phyloP scores from a whole-genome alignment of 805 yeast species.

The Starmera dryadoides region DNA sequence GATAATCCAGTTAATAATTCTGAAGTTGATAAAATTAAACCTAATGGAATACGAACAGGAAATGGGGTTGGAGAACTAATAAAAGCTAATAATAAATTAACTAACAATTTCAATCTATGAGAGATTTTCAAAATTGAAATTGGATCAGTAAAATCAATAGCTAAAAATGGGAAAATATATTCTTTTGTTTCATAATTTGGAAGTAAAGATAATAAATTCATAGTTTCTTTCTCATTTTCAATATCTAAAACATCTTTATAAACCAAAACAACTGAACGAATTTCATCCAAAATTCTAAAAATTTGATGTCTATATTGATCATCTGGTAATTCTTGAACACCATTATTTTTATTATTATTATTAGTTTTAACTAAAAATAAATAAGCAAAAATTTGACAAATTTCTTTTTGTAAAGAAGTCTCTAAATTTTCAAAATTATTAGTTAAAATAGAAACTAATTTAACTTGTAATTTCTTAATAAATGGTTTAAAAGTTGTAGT shows the following conservation, averaged over 20 bases:
- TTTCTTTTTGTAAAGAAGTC: slow-evolving; percentile 27
- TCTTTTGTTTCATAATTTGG: slow-evolving; percentile 24
- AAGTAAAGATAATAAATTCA: slow-evolving; percentile 31
- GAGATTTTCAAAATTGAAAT: slow-evolving; percentile 43
- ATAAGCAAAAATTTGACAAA: slow-evolving; percentile 45
- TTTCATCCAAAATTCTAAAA: slow-evolving; percentile 40
- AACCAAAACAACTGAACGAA: slow-evolving; percentile 45
- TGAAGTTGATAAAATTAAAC: slow-evolving; percentile 40
- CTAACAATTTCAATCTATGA: slow-evolving; percentile 39
- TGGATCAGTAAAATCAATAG: slow-evolving; percentile 54
- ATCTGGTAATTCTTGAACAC: slow-evolving; percentile 29
- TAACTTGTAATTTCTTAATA: slow-evolving; percentile 52
- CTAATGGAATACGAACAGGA: slow-evolving; percentile 57
- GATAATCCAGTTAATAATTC: slow-evolving; percentile 53
- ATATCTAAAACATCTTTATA: slow-evolving; percentile 54
- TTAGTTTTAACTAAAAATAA: slow-evolving; percentile 50
- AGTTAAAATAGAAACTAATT: slow-evolving; percentile 29
- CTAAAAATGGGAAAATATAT: slow-evolving; percentile 38
- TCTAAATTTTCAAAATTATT: slow-evolving; percentile 33
- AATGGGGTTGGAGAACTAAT: slow-evolving; percentile 46
- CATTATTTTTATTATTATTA: slow-evolving; percentile 34
- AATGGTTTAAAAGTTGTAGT: slow-evolving; percentile 80
- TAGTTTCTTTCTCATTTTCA: slow-evolving; percentile 45
- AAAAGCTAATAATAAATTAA: slow-evolving; percentile 37
- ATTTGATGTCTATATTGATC: slow-evolving; percentile 44